These are phyloP conservation scores for Erodium moschatum DNA, from an alignment of 441 rosid genomes.

Conservation along the genomic window DNA sequence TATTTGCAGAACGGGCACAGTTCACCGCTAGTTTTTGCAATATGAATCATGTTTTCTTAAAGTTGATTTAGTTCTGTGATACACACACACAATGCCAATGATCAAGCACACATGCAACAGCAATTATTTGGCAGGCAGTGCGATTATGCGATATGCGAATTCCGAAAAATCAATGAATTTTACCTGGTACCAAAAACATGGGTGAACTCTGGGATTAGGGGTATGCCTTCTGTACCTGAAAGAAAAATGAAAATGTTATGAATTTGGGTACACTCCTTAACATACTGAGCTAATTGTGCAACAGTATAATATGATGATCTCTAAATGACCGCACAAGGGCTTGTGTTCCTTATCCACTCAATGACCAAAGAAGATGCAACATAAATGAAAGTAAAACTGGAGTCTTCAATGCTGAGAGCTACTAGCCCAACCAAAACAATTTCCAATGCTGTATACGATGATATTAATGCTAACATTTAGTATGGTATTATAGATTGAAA, in stretches of 20 bases:
- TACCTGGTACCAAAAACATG: constrained; percentile 14
- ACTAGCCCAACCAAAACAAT: background rate
- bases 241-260: constrained; percentile 10
- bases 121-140: background rate
- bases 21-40: too few relatives aligned
- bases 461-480: constrained; percentile 27
- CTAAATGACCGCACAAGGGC: background rate
- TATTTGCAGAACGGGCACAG: too few relatives aligned
- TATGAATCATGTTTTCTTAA: background rate
- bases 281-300: background rate
- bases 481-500: constrained; percentile 40
- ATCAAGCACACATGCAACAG: background rate
- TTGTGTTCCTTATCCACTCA: background rate
- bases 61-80: background rate
- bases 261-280: constrained; percentile 17
- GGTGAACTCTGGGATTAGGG: constrained; percentile 10
- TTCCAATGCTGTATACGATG: background rate
- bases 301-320: background rate
- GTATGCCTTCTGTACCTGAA: constrained; percentile 22
- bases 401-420: constrained; percentile 13
- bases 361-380: constrained; percentile 1
- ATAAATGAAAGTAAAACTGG: background rate
- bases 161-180: constrained; percentile 15
- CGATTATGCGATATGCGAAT: background rate
- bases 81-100: background rate